Percentiles rank a stretch among this genome's conserved stretches.
These are phyloP conservation scores for Citrus cavaleriei DNA, from an alignment of 345 rosid species.

Conservation along the genomic window DNA sequence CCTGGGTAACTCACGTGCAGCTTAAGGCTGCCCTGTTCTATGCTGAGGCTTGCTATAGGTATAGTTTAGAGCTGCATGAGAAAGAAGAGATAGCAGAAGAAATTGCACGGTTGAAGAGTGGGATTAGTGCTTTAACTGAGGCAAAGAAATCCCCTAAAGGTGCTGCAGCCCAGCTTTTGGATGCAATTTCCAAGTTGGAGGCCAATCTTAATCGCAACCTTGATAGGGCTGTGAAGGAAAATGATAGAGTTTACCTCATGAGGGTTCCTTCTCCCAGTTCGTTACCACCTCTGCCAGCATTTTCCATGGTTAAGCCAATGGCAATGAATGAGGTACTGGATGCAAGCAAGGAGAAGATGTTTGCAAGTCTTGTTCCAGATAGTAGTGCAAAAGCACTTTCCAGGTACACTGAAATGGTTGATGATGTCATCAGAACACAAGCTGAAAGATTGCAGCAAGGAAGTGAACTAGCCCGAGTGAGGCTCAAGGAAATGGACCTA, in stretches of 20 bases:
- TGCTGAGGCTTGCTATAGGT: conserved; percentile 89
- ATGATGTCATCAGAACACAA: conserved; percentile 83
- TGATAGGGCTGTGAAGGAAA: conserved; percentile 95
- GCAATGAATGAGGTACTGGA: conserved; percentile 79
- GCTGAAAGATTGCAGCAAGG: conserved; percentile 98
- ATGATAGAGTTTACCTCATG: conserved; percentile 97
- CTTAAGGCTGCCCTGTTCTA: conserved; percentile 81
- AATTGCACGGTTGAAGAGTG: conserved; percentile 83
- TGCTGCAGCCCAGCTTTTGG: conserved; percentile 79
- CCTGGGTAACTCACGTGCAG: conserved; percentile 91
- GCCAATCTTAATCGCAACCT: conserved; percentile 67
- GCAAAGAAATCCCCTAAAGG: conserved; percentile 81
- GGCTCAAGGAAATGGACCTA: conserved; percentile 97
- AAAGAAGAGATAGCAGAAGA: conserved; percentile 96
- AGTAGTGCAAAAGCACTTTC: conserved; percentile 97
- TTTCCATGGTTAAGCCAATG: conserved; percentile 93
- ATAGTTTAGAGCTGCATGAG: conserved; percentile 82
- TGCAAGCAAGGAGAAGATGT: conserved; percentile 97
- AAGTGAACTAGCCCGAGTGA: conserved; percentile 88
- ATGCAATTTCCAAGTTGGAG: conserved; percentile 78
- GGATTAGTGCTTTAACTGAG: conserved; percentile 61
- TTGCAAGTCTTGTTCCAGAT: conserved; percentile 92
- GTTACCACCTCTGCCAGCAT: conserved; percentile 71
- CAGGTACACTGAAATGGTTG: conserved; percentile 97
- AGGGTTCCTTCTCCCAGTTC: conserved; percentile 89